These are phyloP conservation scores for Alternaria gaisen DNA, from an alignment of 2,329 filamentous ascomycete species.

Conservation along the genomic window DNA sequence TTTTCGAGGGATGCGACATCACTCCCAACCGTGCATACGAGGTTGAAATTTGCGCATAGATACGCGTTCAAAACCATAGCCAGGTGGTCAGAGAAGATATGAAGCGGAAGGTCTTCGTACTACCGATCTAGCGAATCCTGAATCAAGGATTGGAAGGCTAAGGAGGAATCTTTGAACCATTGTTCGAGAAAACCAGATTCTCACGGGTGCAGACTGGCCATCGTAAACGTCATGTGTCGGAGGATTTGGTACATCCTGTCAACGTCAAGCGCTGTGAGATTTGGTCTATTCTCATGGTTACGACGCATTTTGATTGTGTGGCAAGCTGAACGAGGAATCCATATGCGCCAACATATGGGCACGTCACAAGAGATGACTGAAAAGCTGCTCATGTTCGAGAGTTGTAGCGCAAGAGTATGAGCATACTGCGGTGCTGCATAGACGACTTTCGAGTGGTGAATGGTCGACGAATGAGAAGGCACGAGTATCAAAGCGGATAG, in stretches of 20 bases:
- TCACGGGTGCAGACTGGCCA: too few species aligned
- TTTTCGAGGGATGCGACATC: background rate
- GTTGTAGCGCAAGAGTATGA: background rate
- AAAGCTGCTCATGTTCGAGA: background rate
- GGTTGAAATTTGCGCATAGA: background rate
- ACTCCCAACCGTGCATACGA: background rate
- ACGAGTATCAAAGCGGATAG: constrained; percentile 27
- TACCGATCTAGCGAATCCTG: background rate
- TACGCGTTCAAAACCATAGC: background rate
- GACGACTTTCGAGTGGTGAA: background rate
- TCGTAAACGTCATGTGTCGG: background rate
- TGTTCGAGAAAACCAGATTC: background rate
- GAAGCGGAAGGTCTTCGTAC: background rate
- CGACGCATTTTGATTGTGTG: background rate
- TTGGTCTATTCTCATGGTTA: background rate
- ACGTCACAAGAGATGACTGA: too few species aligned
- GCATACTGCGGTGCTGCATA: background rate
- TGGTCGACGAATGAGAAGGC: constrained; percentile 22
- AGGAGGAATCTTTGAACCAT: background rate
- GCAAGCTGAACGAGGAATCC: background rate
- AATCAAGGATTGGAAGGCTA: background rate
- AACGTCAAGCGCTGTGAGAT: background rate
- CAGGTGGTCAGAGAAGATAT: background rate
- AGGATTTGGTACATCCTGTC: background rate
- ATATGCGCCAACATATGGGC: too few species aligned